These are phyloP conservation scores for Leccinum broughii DNA, from an alignment of 768 basidiomycete genomes.

Conservation along the genomic window DNA sequence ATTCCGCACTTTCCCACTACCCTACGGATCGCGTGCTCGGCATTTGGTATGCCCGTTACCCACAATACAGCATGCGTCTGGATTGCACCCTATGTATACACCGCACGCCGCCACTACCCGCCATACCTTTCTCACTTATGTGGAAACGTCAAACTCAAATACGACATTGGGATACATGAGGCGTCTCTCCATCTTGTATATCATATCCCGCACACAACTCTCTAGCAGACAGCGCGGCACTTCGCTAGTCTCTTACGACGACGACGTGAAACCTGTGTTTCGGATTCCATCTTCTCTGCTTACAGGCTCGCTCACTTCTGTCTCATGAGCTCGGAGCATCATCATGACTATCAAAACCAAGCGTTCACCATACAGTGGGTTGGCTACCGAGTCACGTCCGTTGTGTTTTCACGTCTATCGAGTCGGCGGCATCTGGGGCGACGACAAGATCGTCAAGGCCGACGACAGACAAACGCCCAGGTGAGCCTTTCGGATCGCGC, in stretches of 20 bases:
- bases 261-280: slow-evolving; percentile 7
- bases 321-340: neutral
- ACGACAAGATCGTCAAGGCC: slow-evolving; percentile 30
- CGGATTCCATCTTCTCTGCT: neutral
- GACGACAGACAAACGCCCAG: slow-evolving; percentile 29
- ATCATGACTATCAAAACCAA: slow-evolving; percentile 4
- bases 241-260: neutral
- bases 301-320: neutral
- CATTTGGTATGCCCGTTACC: neutral
- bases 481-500: slow-evolving; percentile 15
- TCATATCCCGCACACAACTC: neutral
- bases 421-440: slow-evolving; percentile 27
- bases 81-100: neutral
- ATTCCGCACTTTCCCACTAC: neutral
- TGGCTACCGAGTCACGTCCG: slow-evolving; percentile 7
- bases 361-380: slow-evolving; percentile 1
- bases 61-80: neutral
- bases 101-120: neutral
- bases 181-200: neutral
- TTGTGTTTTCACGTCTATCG: slow-evolving; percentile 31
- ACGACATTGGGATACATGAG: neutral
- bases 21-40: neutral
- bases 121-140: neutral
- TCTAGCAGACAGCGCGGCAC: neutral
- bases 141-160: neutral